phyloP scores from a whole-genome alignment of 2,329 filamentous ascomycete genomes.

The Apiospora saccharicola region DNA sequence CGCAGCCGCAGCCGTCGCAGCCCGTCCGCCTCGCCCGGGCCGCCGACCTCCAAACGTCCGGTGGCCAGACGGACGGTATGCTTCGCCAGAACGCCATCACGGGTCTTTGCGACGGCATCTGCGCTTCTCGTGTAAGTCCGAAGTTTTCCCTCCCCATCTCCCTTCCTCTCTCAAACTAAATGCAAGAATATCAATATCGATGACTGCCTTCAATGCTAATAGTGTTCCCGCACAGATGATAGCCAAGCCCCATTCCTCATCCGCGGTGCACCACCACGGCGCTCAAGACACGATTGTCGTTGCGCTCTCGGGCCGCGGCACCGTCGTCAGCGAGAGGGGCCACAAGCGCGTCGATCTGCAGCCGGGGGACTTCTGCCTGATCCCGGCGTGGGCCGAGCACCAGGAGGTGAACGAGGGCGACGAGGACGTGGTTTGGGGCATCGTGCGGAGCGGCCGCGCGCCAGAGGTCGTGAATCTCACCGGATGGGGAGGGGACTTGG shows the following conservation, averaged over 20 bases:
- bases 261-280: slow-evolving; percentile 62
- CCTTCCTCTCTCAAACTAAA: no score
- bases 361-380: slow-evolving; percentile 61
- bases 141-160: no score
- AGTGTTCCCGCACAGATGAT: slow-evolving; percentile 25
- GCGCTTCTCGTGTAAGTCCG: slow-evolving; percentile 49
- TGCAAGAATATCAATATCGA: no score
- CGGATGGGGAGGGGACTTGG: slow-evolving; percentile 48
- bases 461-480: slow-evolving; percentile 58
- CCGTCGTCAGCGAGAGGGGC: slow-evolving; percentile 57
- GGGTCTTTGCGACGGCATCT: slow-evolving; percentile 54
- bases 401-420: slow-evolving; percentile 64
- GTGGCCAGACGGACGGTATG: slow-evolving; percentile 61
- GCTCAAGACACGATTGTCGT: slow-evolving; percentile 61
- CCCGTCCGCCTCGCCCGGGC: slow-evolving; percentile 47
- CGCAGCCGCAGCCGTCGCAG: slow-evolving; percentile 37
- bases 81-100: slow-evolving; percentile 54
- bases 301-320: slow-evolving; percentile 55
- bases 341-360: slow-evolving; percentile 53
- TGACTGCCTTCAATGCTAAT: no score
- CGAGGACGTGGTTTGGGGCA: slow-evolving; percentile 61
- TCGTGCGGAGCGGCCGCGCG: slow-evolving; percentile 55
- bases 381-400: slow-evolving; percentile 61
- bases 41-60: slow-evolving; percentile 45
- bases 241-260: slow-evolving; percentile 44